phyloP scores from a whole-genome alignment of 1,284 basidiomycete species.

The Sanghuangporus weigelae region DNA sequence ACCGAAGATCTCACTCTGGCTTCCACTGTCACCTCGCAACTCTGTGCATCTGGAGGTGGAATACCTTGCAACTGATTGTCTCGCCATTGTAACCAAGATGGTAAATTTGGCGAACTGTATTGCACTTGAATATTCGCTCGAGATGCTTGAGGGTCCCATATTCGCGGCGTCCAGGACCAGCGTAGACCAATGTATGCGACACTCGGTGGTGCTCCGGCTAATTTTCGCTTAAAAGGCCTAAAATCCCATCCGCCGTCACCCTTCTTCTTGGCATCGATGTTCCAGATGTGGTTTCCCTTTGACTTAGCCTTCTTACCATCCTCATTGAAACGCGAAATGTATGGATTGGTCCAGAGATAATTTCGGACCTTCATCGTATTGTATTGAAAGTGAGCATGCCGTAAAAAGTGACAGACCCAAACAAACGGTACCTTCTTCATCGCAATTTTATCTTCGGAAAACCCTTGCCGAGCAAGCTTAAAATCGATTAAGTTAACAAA shows the following conservation, averaged over 20 bases:
- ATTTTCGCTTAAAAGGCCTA: constrained; percentile 83
- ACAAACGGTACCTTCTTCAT: constrained; percentile 71
- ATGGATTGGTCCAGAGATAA: constrained; percentile 92
- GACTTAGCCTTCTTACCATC: constrained; percentile 99
- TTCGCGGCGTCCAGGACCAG: constrained; percentile 90
- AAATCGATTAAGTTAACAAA: constrained; percentile 14
- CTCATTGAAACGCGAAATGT: constrained; percentile 97
- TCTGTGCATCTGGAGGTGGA: constrained; percentile 66
- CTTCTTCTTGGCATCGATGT: constrained; percentile 88
- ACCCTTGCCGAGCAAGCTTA: constrained; percentile 73
- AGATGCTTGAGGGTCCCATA: constrained; percentile 95
- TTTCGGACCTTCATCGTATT: constrained; percentile 74
- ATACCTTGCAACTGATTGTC: constrained; percentile 71
- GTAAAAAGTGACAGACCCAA: constrained; percentile 5
- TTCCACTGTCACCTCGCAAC: constrained; percentile 63
- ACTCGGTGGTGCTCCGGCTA: constrained; percentile 75
- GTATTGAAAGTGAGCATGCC: constrained; percentile 19
- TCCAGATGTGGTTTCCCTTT: constrained; percentile 99
- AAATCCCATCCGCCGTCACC: constrained; percentile 84
- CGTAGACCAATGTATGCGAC: constrained; percentile 81
- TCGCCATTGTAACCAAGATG: constrained; percentile 87
- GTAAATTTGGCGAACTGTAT: constrained; percentile 77
- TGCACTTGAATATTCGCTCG: constrained; percentile 74
- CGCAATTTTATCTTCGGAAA: constrained; percentile 80
- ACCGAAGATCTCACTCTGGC: constrained; percentile 50